Evolutionary conservation across 1,139 yeast species (phyloP), one percentile per base, ranked within the genome.

Genomic region (Geotrichum bryndzae): DNA sequence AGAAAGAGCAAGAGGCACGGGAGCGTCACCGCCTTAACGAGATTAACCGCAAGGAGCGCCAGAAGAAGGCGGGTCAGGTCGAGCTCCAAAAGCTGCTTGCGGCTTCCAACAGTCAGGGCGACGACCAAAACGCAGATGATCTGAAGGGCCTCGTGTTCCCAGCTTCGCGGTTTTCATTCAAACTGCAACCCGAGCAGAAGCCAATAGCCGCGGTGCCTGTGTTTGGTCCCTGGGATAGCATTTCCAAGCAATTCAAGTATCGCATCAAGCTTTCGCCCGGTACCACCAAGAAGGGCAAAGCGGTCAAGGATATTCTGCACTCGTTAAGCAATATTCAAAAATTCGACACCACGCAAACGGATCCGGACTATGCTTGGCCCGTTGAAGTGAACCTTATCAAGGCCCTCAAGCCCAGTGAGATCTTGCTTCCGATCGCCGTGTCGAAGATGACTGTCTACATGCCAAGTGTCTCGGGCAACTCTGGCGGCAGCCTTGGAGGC

Each of bases 191-290:
- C 29, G 72, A 69, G 1, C 83, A 79, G 63, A 78, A 76, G 29
- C 75, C 76, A 0, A 67, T 86, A 15, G 90, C 85, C 58, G 84
- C 88, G 7, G 83, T 94, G 8, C 96, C 98, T 0, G 86, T 90
- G 10, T 92, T 91, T 79, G 98, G 94, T 0, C 99, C 99, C 1
- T 95, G 97, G 96, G 76, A 82, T 13, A 82, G 97, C 0, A 75
- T 94, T 68, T 82, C 79, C 65, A 87, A 87, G 72, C 48, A 41
- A 41, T 83, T 82, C 75, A 87, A 89, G 72, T 91, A 88, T 76
- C 91, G 90, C 72, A 87, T 90, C 51, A 92, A 94, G 73, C 76
- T 94, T 52, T 90, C 86, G 67, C 95, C 96, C 0, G 99, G 99
- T 0, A 79, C 82, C 53, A 86, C 87, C 33, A 94, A 95, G 73